A percentile compares a stretch with the other conserved stretches of the same genome.
Evolutionary conservation across 345 rosid genomes (phyloP).

Genomic region (Angophora floribunda): DNA sequence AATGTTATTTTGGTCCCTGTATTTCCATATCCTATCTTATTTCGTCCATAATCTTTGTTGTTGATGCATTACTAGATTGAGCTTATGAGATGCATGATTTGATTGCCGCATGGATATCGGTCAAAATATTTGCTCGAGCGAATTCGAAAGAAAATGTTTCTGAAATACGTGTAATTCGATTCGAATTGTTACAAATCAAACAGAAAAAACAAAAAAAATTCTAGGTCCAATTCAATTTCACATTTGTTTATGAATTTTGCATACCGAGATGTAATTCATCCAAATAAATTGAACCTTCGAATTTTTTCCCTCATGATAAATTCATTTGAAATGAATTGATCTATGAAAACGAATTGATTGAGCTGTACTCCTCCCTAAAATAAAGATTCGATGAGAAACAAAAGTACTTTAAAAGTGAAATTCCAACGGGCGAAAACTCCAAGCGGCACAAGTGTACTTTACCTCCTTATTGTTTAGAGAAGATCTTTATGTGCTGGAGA

Average conservation of each 20-base stretch:
- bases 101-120: not conserved
- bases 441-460: not conserved
- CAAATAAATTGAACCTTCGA: not conserved
- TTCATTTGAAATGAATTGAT: fast-evolving
- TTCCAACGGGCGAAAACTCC: not conserved
- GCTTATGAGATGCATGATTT: not conserved
- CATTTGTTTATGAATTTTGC: not conserved
- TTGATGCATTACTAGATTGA: not conserved
- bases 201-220: fast-evolving
- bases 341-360: no score
- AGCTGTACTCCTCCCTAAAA: not conserved
- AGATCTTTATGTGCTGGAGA: not conserved
- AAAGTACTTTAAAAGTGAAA: not conserved
- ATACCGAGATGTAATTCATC: not conserved
- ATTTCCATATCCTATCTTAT: not conserved
- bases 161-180: not conserved
- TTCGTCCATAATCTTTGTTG: not conserved
- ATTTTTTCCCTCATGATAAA: not conserved
- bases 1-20: not conserved
- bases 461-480: not conserved
- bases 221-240: fast-evolving
- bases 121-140: not conserved
- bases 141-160: not conserved
- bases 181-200: not conserved
- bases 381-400: not conserved